These are phyloP conservation scores for Chalciporus sp. DNA, from an alignment of 1,284 basidiomycete species.

Conservation along the genomic window DNA sequence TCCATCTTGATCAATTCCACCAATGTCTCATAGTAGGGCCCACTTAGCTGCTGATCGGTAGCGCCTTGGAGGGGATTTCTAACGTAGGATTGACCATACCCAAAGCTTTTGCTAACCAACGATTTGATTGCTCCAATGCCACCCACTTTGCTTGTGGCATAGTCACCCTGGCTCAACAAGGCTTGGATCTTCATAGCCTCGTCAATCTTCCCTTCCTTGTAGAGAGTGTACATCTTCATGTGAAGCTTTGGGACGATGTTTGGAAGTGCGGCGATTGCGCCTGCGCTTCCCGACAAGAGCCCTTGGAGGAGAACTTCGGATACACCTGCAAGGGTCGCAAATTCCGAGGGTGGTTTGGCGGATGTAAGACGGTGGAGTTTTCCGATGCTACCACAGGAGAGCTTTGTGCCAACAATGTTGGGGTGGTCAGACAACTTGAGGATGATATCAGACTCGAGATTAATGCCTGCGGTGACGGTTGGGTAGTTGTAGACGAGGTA, in stretches of 20 bases:
- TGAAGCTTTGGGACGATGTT: slow-evolving; percentile 82
- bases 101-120: slow-evolving; percentile 68
- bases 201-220: slow-evolving; percentile 56
- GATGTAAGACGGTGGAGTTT: slow-evolving; percentile 79
- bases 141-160: slow-evolving; percentile 70
- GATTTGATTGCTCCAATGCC: slow-evolving; percentile 74
- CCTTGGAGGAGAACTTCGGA: slow-evolving; percentile 71
- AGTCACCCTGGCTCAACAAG: slow-evolving; percentile 72
- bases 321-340: slow-evolving; percentile 66
- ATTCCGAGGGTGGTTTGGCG: slow-evolving; percentile 50
- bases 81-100: slow-evolving; percentile 62
- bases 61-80: slow-evolving; percentile 60
- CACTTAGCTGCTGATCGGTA: slow-evolving; percentile 36
- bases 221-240: slow-evolving; percentile 58
- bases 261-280: slow-evolving; percentile 74
- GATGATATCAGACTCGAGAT: slow-evolving; percentile 85
- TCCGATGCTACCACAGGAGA: slow-evolving; percentile 85
- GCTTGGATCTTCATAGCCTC: slow-evolving; percentile 75
- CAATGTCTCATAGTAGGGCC: slow-evolving; percentile 38
- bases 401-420: slow-evolving; percentile 88
- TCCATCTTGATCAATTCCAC: slow-evolving; percentile 67
- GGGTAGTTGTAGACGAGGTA: slow-evolving; percentile 95
- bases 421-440: slow-evolving; percentile 74
- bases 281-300: slow-evolving; percentile 67
- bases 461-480: slow-evolving; percentile 77